These are phyloP conservation scores for Cymbidium sinense DNA, from an alignment of 106 monocot species.

Conservation along the genomic window DNA sequence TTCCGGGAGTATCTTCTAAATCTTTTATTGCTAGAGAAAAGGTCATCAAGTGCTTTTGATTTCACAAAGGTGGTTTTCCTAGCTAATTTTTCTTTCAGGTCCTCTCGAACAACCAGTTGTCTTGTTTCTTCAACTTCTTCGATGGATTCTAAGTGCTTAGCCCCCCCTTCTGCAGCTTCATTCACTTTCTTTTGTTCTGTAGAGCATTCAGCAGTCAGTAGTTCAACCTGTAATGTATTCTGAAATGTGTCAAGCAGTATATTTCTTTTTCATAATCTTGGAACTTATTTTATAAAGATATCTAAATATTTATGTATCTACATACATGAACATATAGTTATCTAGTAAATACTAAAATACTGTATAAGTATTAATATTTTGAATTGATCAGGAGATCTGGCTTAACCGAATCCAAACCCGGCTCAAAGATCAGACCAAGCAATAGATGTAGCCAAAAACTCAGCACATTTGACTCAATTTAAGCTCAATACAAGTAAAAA, in stretches of 20 bases:
- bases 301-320: too few relatives aligned
- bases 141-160: constrained; percentile 41
- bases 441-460: too few relatives aligned
- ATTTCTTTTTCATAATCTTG: too few relatives aligned
- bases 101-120: constrained; percentile 36
- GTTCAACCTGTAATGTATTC: constrained; percentile 38
- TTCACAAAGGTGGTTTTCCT: constrained; percentile 33
- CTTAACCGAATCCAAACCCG: too few relatives aligned
- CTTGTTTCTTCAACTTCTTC: constrained; percentile 44
- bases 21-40: constrained; percentile 33
- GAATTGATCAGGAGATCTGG: too few relatives aligned
- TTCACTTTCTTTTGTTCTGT: constrained; percentile 48
- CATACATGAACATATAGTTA: too few relatives aligned
- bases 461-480: too few relatives aligned
- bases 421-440: too few relatives aligned
- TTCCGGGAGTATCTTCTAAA: constrained; percentile 51
- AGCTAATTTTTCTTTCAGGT: constrained; percentile 35
- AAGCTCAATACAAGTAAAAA: too few relatives aligned
- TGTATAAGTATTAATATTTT: too few relatives aligned
- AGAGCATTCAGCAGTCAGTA: constrained; percentile 44
- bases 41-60: constrained; percentile 26
- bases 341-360: too few relatives aligned
- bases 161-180: constrained; percentile 42
- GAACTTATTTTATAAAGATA: too few relatives aligned
- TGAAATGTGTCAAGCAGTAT: background rate